Percentiles rank a stretch among this genome's conserved stretches.
Conservation (phyloP, 2,329 filamentous ascomycete genomes). For the Diaporthe eres region DNA sequence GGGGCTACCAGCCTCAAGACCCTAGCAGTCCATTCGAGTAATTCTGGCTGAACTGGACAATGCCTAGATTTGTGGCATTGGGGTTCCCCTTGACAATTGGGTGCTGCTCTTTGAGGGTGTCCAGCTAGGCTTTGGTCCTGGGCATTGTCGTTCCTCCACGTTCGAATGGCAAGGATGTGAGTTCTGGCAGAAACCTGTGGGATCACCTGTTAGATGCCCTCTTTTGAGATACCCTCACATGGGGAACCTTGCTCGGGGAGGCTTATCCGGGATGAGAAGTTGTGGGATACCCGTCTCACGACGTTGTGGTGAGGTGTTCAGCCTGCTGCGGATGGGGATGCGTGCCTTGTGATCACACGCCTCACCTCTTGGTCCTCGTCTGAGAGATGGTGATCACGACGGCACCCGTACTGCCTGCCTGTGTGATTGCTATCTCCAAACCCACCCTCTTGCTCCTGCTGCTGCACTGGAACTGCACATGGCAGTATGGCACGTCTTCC, state of each 20-base stretch:
- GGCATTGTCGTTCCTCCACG: background rate
- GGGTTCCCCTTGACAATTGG: background rate
- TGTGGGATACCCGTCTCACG: background rate
- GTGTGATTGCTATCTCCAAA: background rate
- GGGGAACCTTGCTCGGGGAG: too few relatives aligned
- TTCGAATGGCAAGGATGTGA: background rate
- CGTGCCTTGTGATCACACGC: background rate
- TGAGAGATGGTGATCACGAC: background rate
- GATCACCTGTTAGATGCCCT: too few relatives aligned
- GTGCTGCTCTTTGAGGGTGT: background rate
- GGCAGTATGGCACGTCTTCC: background rate
- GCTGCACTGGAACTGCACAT: background rate
- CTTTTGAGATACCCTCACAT: too few relatives aligned
- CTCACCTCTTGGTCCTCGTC: background rate
- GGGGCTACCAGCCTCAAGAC: conserved; percentile 57
- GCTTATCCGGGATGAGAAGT: too few relatives aligned
- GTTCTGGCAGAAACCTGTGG: background rate
- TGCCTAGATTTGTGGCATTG: background rate
- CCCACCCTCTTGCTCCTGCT: background rate
- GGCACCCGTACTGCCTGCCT: background rate
- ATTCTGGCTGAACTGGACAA: conserved; percentile 29
- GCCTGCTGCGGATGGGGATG: background rate
- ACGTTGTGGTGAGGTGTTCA: background rate
- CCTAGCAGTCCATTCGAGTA: conserved; percentile 64
- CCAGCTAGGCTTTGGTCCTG: background rate